Conservation (phyloP, 306 rosid species). For the Vigna angularis region DNA sequence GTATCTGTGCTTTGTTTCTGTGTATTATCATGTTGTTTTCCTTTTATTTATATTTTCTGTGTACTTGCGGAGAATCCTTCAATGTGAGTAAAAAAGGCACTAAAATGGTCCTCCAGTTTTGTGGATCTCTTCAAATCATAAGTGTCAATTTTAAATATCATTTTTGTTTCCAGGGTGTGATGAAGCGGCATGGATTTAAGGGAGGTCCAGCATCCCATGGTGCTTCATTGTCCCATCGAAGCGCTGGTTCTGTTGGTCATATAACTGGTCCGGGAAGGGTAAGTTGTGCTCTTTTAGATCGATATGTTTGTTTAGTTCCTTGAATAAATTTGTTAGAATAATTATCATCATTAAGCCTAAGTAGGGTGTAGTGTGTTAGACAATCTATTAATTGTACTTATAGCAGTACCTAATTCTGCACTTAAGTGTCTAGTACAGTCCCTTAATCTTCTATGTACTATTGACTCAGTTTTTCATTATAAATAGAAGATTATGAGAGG, state of each 20-base stretch:
- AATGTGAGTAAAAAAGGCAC: background rate
- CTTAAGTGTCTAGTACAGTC: too few relatives aligned
- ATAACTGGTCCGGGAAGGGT: conserved; percentile 83
- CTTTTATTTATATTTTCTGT: conserved; percentile 6
- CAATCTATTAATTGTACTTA: too few relatives aligned
- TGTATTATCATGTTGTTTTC: conserved; percentile 10
- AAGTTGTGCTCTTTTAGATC: conserved; percentile 29
- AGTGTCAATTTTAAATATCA: conserved; percentile 25
- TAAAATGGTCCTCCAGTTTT: background rate
- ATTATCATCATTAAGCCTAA: too few relatives aligned
- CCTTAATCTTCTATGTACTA: too few relatives aligned
- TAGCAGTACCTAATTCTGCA: too few relatives aligned
- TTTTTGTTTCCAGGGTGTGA: conserved; percentile 69
- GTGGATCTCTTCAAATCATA: conserved; percentile 5
- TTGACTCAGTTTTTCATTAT: too few relatives aligned
- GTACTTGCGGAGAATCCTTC: background rate
- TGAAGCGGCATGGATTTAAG: conserved; percentile 57
- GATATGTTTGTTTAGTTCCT: background rate
- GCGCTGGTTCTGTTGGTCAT: conserved; percentile 78
- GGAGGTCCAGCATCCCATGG: conserved; percentile 90
- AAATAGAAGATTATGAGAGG: too few relatives aligned
- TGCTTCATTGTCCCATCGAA: conserved; percentile 68
- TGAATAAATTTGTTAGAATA: background rate
- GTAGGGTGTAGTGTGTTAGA: too few relatives aligned
- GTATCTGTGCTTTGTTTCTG: background rate